Evolutionary conservation across 2,329 filamentous ascomycete genomes (phyloP).

Genomic region (Fusarium circinatum): DNA sequence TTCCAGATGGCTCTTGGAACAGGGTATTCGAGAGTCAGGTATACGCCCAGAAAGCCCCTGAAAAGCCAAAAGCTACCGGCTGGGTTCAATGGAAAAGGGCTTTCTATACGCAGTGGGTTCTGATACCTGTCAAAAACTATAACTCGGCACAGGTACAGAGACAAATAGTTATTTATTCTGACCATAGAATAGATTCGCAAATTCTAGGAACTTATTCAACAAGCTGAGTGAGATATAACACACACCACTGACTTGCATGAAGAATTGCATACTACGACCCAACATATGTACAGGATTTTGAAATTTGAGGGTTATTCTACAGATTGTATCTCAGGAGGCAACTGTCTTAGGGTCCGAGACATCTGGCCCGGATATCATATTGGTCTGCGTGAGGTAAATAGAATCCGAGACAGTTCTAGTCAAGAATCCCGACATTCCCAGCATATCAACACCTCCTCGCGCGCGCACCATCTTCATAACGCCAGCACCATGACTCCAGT

Average conservation of each 20-base stretch:
- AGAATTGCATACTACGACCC: too few species aligned
- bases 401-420: slow-evolving; percentile 12
- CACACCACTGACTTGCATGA: fast-evolving
- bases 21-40: neutral
- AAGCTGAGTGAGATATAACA: neutral
- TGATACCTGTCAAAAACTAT: neutral
- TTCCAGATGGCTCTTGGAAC: neutral
- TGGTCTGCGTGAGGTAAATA: neutral
- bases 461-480: slow-evolving; percentile 20
- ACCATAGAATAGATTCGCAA: fast-evolving
- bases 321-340: neutral
- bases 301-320: neutral
- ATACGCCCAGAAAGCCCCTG: too few species aligned
- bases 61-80: neutral
- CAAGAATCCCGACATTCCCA: slow-evolving; percentile 17
- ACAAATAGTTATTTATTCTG: fast-evolving
- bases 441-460: neutral
- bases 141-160: neutral
- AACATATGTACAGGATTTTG: neutral
- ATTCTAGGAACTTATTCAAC: neutral
- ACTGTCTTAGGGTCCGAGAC: neutral
- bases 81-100: neutral
- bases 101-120: neutral
- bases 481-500: neutral
- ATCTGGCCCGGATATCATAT: neutral